Conservation (phyloP, 2,329 filamentous ascomycete genomes). For the Aspergillus sergii region DNA sequence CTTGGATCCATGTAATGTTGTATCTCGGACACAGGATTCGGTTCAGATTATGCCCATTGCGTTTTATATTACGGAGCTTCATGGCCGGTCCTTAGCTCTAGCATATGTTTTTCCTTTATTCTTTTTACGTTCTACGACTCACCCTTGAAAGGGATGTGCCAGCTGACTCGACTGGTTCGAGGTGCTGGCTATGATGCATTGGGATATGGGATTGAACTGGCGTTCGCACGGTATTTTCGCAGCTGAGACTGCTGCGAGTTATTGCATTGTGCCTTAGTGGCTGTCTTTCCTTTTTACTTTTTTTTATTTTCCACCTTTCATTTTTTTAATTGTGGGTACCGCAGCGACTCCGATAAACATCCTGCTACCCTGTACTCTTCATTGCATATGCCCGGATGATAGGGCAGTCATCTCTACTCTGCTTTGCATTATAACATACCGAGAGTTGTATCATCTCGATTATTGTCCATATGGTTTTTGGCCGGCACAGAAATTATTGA, state of each 20-base stretch:
- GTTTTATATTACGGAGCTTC: constrained; percentile 12
- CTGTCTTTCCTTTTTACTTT: constrained; percentile 11
- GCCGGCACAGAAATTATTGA: constrained; percentile 11
- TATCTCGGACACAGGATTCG: background rate
- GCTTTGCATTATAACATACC: constrained; percentile 10
- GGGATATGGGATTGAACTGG: constrained; percentile 18
- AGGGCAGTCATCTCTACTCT: background rate
- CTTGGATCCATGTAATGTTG: constrained; percentile 50
- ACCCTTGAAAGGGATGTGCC: constrained; percentile 15
- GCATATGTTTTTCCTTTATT: background rate
- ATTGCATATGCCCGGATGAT: constrained; percentile 1
- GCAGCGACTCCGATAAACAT: background rate
- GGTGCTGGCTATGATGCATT: constrained; percentile 24
- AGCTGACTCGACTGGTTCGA: constrained; percentile 25
- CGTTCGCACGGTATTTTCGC: constrained; percentile 10
- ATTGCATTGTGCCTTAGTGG: constrained; percentile 6
- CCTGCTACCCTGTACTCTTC: background rate
- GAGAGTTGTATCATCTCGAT: constrained; percentile 8
- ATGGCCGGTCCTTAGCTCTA: constrained; percentile 15
- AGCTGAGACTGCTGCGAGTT: background rate
- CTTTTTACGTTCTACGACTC: constrained; percentile 16
- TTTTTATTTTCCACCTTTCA: background rate
- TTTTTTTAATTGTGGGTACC: background rate
- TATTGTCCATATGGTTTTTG: constrained; percentile 19
- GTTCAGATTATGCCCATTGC: constrained; percentile 4